phyloP scores from a whole-genome alignment of 352 stramenopile genomes.

The Achlya hypogyna region DNA sequence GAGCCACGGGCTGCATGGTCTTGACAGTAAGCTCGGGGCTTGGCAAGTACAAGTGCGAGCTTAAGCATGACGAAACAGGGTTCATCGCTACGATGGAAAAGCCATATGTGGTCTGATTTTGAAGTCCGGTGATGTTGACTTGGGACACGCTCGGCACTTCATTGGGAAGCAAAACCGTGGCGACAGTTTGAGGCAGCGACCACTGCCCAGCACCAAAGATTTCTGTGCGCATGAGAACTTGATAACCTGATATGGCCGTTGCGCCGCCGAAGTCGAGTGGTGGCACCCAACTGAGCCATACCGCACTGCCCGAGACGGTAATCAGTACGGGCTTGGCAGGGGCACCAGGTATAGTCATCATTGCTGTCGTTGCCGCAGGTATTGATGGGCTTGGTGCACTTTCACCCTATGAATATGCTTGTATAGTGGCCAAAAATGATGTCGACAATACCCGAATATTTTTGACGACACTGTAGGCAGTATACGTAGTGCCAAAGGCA shows the following conservation, averaged over 20 bases:
- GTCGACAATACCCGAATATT: neutral
- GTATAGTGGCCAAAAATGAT: too few species aligned
- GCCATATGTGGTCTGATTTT: neutral
- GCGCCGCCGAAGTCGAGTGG: conserved; percentile 6
- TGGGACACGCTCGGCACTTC: neutral
- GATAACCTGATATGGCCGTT: neutral
- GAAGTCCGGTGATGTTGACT: neutral
- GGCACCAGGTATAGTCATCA: neutral
- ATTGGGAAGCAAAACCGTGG: neutral
- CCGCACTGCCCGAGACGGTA: neutral
- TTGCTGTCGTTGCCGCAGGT: neutral
- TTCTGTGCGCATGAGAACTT: neutral
- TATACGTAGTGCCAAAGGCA: neutral
- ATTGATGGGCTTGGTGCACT: neutral
- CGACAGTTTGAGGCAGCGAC: neutral
- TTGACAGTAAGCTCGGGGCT: neutral
- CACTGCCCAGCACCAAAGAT: neutral
- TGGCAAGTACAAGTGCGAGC: neutral
- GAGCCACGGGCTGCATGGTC: neutral
- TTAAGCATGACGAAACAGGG: neutral
- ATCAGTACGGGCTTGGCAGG: neutral
- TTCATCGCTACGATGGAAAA: neutral
- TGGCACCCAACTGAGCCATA: neutral
- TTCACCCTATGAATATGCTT: neutral
- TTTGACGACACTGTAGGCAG: neutral